Base-by-base conservation (phyloP, 2,329 filamentous ascomycete species). In the Ploettnerulaceae sp. region DNA sequence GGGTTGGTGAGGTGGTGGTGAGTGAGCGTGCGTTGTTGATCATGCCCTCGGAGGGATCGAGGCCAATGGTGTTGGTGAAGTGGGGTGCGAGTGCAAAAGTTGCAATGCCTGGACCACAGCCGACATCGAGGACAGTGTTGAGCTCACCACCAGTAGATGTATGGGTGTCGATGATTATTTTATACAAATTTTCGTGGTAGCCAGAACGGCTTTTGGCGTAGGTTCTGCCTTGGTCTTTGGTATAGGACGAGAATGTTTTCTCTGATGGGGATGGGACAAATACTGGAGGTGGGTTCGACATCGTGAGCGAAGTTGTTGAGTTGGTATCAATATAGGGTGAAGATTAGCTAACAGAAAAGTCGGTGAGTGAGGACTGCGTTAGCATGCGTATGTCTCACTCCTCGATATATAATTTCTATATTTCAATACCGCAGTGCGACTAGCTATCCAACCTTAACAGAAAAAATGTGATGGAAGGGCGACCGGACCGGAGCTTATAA, bases 61-160 rank as follows among this genome's bases (percentile, higher is more conserved):
- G 37, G n/a, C 57, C 60, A n/a, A 55, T 45, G n/a, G 45, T 50
- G 4, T 47, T 38, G 7, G 41, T 29, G 44, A 62, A 61, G 24
- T 49, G 32, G 4, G 36, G 48, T 8, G 57, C 55, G 22, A 62
- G 42, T 22, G 37, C 49, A 2, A 50, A 48, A 5, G 56, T 51
- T 5, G 54, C 54, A 12, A 44, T 53, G 4, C 60, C 60, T 4
- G 59, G 58, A 11, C 60, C 60, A 40, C 57, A 61, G 21, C 60
- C 60, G 14, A 61, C 53, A 28, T 62, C 60, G 18, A 61, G 45
- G 4, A 57, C 36, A 44, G 52, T 39, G 51, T 51, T 18, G 41
- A 45, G n/a, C 35, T 47, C 12, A 45, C 57, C 51, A 41, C 53
- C 49, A 5, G 47, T 51, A 7, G 48, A 43, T 14, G 42, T 47